phyloP scores from a whole-genome alignment of 768 basidiomycete species.

The Trametes coccinea region DNA sequence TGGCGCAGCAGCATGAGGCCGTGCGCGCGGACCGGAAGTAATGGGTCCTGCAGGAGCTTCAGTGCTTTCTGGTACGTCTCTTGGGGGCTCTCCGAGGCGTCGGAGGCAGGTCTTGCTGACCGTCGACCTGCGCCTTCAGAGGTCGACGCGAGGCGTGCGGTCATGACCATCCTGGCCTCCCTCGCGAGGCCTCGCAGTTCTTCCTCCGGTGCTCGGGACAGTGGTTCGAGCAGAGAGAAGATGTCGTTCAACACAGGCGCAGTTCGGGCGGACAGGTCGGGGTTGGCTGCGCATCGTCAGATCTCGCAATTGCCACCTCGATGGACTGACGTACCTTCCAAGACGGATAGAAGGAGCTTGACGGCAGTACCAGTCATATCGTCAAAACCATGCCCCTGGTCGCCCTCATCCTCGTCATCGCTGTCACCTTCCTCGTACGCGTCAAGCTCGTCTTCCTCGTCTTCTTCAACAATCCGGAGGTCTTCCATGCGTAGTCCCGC shows the following conservation, averaged over 20 bases:
- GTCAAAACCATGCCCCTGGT: slow-evolving; percentile 45
- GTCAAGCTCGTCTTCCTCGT: slow-evolving; percentile 35
- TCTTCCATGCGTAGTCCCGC: slow-evolving; percentile 35
- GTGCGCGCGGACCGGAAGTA: slow-evolving; percentile 92
- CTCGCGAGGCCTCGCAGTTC: slow-evolving; percentile 59
- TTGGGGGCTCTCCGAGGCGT: slow-evolving; percentile 46
- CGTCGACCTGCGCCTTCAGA: slow-evolving; percentile 37
- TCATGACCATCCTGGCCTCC: slow-evolving; percentile 84
- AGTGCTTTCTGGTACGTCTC: slow-evolving; percentile 85
- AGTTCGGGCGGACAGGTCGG: slow-evolving; percentile 57
- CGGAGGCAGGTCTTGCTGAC: slow-evolving; percentile 26
- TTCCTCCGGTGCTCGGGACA: slow-evolving; percentile 50
- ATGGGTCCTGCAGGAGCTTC: slow-evolving; percentile 84
- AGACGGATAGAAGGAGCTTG: slow-evolving; percentile 76
- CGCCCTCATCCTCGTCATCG: slow-evolving; percentile 37
- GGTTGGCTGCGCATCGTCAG: slow-evolving; percentile 41
- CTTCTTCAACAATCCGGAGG: slow-evolving; percentile 40
- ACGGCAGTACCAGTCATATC: slow-evolving; percentile 72
- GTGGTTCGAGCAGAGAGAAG: slow-evolving; percentile 58
- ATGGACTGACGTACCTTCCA: slow-evolving; percentile 66
- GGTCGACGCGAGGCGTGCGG: slow-evolving; percentile 70
- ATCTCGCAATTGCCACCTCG: not conserved
- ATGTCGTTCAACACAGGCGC: slow-evolving; percentile 72
- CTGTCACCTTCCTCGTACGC: slow-evolving; percentile 36
- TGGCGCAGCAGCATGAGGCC: slow-evolving; percentile 82